Base-by-base conservation (phyloP, 139 green algal genomes). In the Chlorella vulgaris region DNA sequence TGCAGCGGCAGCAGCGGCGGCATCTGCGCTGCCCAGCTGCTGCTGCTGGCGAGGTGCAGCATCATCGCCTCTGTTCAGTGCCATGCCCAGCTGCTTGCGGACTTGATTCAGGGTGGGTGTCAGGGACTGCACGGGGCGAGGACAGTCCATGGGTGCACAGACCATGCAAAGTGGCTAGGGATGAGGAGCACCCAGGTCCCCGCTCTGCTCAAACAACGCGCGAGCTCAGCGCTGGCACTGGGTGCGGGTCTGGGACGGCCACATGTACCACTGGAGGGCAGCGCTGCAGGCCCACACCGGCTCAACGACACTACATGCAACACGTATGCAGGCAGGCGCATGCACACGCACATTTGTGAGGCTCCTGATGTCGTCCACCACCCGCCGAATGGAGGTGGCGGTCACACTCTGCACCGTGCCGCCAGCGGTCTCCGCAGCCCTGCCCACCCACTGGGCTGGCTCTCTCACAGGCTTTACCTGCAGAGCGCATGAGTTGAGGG, bases 331-430 rank as follows among this genome's bases (percentile, higher is more conserved):
- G 38, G 68, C 39, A 22, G 40, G 33, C 42, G 40, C 35, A 28
- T 26, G 0, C 2, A 0, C 31, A 26, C 73, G 18, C 53, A 79
- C 74, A 19, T 70, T 80, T 40, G 74, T 62, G 50, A 80, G 58
- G 15, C 55, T 70, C 39, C 58, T 69, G 58, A 80, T 70, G 74
- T 80, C 74, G 38, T 80, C 29, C 38, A 80, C 74, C 13, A 80
- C 74, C 58, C 29, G 31, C 22, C 58, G 74, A 38, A 80, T 80
- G 58, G 28, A 47, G 39, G 18, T 61, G 33, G 39, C 51, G 58
- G 74, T 80, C 19, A 70, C 58, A 58, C 39, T 69, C 39, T 69
- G 58, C 58, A 80, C 58, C n/a, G 74, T 71, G 74, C 58, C 60
- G 74, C 38, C 70, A 38, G 74, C 58, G 7, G 74, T 80, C 58